Base-by-base conservation (phyloP, 148 eudicot genomes). In the Fagopyrum esculentum region DNA sequence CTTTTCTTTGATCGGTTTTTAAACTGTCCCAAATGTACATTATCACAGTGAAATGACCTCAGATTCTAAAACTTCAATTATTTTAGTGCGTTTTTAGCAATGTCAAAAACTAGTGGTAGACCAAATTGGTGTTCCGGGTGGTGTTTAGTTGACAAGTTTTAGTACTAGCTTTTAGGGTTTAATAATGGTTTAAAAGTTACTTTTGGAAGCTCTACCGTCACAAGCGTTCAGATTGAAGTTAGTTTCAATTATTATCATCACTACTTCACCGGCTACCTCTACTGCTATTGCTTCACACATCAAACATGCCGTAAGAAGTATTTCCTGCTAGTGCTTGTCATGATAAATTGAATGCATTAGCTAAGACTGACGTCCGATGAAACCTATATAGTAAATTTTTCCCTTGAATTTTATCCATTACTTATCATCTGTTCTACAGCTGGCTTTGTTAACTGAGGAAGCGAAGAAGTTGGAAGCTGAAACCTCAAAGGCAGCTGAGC, bases 391-490 rank as follows among this genome's bases (percentile, higher is more conserved):
- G 52, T 49, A 6, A 48, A 6, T 48, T 9, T 49, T 8, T 49
- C 52, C 12, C 9, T 49, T 9, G 12, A 49, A 49, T 49, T 8
- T 12, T 8, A 35, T 47, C 16, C 29, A 3, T 17, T 17, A 22
- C 35, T 19, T 46, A 7, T 49, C 10, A 22, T 30, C 29, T 71
- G 40, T 71, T 71, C 73, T 71, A 55, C 85, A 92, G 97, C 71
- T 89, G 45, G 85, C 80, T 12, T 81, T 84, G 83, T 83, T 95
- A 72, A 77, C 82, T 5, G 96, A 92, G 57, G 98, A 95, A 85
- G 85, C 92, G 77, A 92, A 85, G 77, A 55, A 76, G 69, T 78
- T 95, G 88, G 96, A 92, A 85, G 83, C 84, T 1, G 93, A 90
- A 81, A 77, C 75, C 30, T 72, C 81, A 26, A 85, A 76, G 83